These are phyloP conservation scores for Eucalyptus pauciflora DNA, from an alignment of 345 rosid genomes.

Conservation along the genomic window DNA sequence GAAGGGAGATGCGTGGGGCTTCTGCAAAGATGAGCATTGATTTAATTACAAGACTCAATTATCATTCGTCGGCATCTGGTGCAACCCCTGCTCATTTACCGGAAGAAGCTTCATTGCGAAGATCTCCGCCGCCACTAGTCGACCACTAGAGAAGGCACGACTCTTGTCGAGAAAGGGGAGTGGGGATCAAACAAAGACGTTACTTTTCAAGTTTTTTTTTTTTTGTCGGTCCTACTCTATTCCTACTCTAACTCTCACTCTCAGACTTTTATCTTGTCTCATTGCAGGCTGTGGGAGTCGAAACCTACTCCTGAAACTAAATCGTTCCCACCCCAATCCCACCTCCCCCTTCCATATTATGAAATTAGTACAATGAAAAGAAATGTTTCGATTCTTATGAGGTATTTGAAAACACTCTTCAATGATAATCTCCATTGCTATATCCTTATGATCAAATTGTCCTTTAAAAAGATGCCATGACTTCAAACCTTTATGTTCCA, in stretches of 20 bases:
- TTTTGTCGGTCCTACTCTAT: too few relatives aligned
- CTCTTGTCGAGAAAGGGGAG: neutral
- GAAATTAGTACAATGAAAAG: neutral
- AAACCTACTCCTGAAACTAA: too few relatives aligned
- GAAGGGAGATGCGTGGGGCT: too few relatives aligned
- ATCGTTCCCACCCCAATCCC: too few relatives aligned
- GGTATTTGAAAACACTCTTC: neutral
- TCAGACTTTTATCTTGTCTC: too few relatives aligned
- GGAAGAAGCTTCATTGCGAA: neutral
- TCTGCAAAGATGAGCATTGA: too few relatives aligned
- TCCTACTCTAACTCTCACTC: too few relatives aligned
- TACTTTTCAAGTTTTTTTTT: neutral
- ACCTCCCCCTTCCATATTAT: too few relatives aligned
- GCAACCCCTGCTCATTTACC: too few relatives aligned
- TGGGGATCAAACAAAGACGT: neutral
- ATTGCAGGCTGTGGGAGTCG: too few relatives aligned
- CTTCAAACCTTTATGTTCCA: neutral
- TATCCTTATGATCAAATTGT: accelerated
- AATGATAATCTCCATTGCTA: accelerated
- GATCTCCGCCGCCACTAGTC: neutral
- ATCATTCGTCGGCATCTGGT: too few relatives aligned
- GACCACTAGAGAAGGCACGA: neutral
- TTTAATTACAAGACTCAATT: too few relatives aligned
- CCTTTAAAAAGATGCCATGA: neutral
- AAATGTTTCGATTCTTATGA: neutral